A percentile compares a stretch with the other conserved stretches of the same genome.
phyloP scores from a whole-genome alignment of 106 monocot species.

The Allium sativum region DNA sequence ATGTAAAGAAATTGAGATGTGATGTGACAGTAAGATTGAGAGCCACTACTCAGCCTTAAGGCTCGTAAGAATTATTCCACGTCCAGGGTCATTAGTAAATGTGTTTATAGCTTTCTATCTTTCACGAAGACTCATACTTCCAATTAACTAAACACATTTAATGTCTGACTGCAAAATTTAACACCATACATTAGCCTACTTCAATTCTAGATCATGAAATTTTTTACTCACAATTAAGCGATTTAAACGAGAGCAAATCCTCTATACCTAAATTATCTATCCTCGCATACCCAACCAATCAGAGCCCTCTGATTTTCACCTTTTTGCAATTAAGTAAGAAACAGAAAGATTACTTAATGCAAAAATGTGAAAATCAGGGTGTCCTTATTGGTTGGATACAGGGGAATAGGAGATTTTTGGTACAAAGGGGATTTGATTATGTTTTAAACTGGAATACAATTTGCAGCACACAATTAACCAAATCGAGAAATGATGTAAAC shows the following conservation, averaged over 20 bases:
- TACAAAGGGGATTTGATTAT: too few relatives aligned
- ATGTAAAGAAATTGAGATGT: constrained; percentile 29
- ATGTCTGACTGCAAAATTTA: constrained; percentile 56
- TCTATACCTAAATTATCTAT: too few relatives aligned
- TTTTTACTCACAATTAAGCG: not conserved
- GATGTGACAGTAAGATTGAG: constrained; percentile 86
- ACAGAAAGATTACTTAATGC: too few relatives aligned
- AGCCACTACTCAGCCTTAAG: constrained; percentile 91
- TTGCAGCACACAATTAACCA: constrained; percentile 59
- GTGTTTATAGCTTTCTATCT: constrained; percentile 70
- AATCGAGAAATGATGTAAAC: constrained; percentile 83
- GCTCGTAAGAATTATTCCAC: constrained; percentile 81
- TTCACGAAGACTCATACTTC: constrained; percentile 68
- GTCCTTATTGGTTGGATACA: too few relatives aligned
- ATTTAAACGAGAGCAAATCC: too few relatives aligned
- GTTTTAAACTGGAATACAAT: constrained; percentile 35
- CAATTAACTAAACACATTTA: constrained; percentile 69
- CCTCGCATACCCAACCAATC: too few relatives aligned
- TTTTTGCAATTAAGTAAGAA: too few relatives aligned
- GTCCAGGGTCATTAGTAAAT: constrained; percentile 53
- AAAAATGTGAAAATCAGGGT: too few relatives aligned
- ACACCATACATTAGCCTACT: constrained; percentile 10
- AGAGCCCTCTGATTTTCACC: too few relatives aligned
- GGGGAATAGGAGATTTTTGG: too few relatives aligned
- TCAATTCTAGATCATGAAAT: not conserved